Conservation (phyloP, 2,329 filamentous ascomycete genomes). For the Aureobasidium sp. region DNA sequence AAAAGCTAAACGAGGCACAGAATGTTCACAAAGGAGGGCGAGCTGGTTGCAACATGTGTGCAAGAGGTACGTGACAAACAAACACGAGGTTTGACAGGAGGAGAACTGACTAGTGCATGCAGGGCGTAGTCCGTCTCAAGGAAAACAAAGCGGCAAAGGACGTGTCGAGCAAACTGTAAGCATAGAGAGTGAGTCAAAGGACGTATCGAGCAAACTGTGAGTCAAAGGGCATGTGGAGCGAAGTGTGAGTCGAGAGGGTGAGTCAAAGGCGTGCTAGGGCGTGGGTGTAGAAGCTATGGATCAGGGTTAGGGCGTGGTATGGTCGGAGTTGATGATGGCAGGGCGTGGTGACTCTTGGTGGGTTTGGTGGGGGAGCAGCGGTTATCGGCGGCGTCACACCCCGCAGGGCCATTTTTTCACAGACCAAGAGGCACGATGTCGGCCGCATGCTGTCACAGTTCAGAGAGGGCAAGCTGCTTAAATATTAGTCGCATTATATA, state of each 20-base stretch:
- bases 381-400: neutral
- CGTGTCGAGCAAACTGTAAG: neutral
- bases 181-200: neutral
- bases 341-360: neutral
- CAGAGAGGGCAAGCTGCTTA: neutral
- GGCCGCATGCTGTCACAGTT: neutral
- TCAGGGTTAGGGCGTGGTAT: neutral
- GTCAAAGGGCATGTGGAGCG: too few relatives aligned
- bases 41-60: constrained; percentile 66
- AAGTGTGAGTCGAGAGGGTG: too few relatives aligned
- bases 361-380: neutral
- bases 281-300: neutral
- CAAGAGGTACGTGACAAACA: constrained; percentile 52
- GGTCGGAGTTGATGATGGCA: neutral
- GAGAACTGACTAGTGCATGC: constrained; percentile 16
- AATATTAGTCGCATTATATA: neutral
- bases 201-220: too few relatives aligned
- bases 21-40: constrained; percentile 64
- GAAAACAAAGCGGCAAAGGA: constrained; percentile 19
- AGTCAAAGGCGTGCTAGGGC: neutral
- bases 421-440: constrained; percentile 8
- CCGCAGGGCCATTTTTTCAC: constrained; percentile 3
- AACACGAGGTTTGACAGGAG: neutral
- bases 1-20: neutral
- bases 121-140: constrained; percentile 46